phyloP scores from a whole-genome alignment of 129 eudicot genomes.

The Centella asiatica region DNA sequence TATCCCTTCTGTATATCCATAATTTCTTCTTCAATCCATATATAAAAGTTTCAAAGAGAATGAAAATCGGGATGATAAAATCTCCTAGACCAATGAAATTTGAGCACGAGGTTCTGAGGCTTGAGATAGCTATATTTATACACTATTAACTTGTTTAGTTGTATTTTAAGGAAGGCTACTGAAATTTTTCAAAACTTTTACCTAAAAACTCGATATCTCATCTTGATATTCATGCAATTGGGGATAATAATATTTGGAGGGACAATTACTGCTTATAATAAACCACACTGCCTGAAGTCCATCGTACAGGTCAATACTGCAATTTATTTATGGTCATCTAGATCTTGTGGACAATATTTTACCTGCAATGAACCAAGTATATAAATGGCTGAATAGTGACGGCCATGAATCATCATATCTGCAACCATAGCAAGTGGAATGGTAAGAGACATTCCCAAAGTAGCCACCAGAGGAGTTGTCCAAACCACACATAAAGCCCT shows the following conservation, averaged over 20 bases:
- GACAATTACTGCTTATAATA: background rate
- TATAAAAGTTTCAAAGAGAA: background rate
- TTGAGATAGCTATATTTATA: background rate
- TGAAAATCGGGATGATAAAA: background rate
- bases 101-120: background rate
- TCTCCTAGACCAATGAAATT: background rate
- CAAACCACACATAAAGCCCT: slow-evolving; percentile 99
- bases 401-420: slow-evolving; percentile 94
- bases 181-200: too few relatives aligned
- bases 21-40: background rate
- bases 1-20: background rate
- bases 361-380: slow-evolving; percentile 95
- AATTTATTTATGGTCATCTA: background rate
- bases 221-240: background rate
- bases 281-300: slow-evolving; percentile 1
- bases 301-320: background rate
- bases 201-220: background rate
- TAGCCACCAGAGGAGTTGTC: slow-evolving; percentile 98
- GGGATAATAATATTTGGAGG: background rate
- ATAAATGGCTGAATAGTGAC: slow-evolving; percentile 93
- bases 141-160: background rate
- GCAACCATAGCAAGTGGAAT: slow-evolving; percentile 99
- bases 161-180: background rate
- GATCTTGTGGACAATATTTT: slow-evolving; percentile 1
- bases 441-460: slow-evolving; percentile 95